Conservation (phyloP, 2,329 filamentous ascomycete species). For the Exophiala calicioides region DNA sequence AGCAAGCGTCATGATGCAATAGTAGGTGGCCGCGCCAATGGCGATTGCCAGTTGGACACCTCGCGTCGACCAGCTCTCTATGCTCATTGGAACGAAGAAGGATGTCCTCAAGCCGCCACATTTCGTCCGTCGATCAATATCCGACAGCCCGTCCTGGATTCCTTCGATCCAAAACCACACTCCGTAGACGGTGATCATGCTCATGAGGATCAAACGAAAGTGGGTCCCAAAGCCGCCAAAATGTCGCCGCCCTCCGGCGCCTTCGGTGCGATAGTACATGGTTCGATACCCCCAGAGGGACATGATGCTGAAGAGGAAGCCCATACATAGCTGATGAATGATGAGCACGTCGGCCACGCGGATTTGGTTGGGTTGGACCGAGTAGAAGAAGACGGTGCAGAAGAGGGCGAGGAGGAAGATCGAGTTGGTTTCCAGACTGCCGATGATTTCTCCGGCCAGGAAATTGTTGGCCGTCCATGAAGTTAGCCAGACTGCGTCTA, state of each 20-base stretch:
- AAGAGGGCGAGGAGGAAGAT: constrained; percentile 25
- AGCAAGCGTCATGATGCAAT: constrained; percentile 15
- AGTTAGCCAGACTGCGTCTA: constrained; percentile 25
- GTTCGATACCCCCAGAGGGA: constrained; percentile 25
- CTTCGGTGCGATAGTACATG: constrained; percentile 22
- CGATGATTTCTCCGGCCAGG: constrained; percentile 20
- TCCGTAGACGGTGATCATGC: constrained; percentile 16
- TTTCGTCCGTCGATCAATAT: constrained; percentile 2
- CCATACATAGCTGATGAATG: constrained; percentile 21
- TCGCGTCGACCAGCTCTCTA: constrained; percentile 7
- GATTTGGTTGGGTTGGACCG: constrained; percentile 9
- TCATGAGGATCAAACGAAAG: constrained; percentile 20
- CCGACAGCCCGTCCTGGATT: constrained; percentile 7
- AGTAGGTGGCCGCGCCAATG: constrained; percentile 9
- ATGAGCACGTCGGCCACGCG: constrained; percentile 20
- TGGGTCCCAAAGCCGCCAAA: constrained; percentile 26
- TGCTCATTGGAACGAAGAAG: constrained; percentile 8
- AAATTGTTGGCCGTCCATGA: constrained; percentile 28
- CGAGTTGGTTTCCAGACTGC: constrained; percentile 23
- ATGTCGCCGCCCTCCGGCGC: constrained; percentile 17
- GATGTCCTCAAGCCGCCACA: constrained; percentile 10
- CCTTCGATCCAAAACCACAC: constrained; percentile 25
- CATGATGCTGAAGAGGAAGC: constrained; percentile 23
- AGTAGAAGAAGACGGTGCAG: constrained; percentile 14
- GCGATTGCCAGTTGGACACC: constrained; percentile 6